Base-by-base conservation (phyloP, 1,139 yeast species). In the Starmera stellimalicola region DNA sequence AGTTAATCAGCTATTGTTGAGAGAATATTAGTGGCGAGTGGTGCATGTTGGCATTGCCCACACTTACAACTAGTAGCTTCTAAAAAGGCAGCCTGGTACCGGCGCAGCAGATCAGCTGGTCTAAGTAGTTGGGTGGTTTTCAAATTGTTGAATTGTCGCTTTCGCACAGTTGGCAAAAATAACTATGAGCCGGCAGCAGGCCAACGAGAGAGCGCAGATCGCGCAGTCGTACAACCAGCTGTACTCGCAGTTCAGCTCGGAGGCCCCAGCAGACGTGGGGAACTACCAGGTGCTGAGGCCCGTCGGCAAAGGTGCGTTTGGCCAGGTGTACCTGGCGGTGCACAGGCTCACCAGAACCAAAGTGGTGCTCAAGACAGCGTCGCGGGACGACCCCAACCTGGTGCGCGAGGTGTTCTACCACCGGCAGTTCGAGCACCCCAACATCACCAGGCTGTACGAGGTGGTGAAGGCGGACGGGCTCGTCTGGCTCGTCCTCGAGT, bases 341-440 rank as follows among this genome's bases (percentile, higher is more conserved):
- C 97, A 91, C 52, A 69, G 70, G 31, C 64, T 85, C 32, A 68
- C 94, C 9, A 75, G 76, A 38, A 66, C 76, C 16, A 77, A 78
- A 48, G 94, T 84, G 5, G 97, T 93, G 19, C 58, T 91, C 37
- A 91, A 91, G 50, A 80, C 91, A 38, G 94, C 96, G 2, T 65
- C 72, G n/a, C 73, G 78, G 36, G 73, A 71, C 37, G 94, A 84
- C 52, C 88, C 94, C 19, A 87, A 87, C 48, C 69, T 91, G n/a
- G 94, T 88, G 20, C 64, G 96, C 39, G 98, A 91, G 50, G 85
- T 85, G 24, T 87, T 82, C 51, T 93, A 87, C 52, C 93, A 88
- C 50, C 68, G 84, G 34, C 93, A 84, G 51, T 74, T 91, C 45
- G 71, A 72, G 32, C 95, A 87, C 50, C 85, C 85, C 11, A 78